phyloP scores from a whole-genome alignment of 805 yeast genomes.

The Schwanniomyces pseudopolymorphus region DNA sequence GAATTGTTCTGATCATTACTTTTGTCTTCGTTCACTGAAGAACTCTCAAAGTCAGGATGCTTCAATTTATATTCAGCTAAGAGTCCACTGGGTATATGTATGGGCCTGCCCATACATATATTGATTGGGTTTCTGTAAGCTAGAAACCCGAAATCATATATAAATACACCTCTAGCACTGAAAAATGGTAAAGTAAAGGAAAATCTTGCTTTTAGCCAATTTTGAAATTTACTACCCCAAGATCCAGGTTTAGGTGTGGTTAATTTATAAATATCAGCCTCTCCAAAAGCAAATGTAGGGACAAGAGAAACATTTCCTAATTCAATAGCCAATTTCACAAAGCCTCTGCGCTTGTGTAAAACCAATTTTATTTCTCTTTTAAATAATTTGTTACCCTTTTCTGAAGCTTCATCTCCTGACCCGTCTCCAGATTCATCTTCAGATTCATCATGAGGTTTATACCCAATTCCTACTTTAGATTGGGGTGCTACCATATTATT shows the following conservation, averaged over 20 bases:
- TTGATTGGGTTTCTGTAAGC: conserved; percentile 83
- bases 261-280: conserved; percentile 58
- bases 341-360: conserved; percentile 78
- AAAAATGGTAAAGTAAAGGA: conserved; percentile 91
- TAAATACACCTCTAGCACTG: conserved; percentile 88
- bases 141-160: conserved; percentile 86
- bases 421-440: conserved; percentile 11
- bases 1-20: conserved; percentile 6
- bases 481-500: conserved; percentile 36
- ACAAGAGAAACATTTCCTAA: conserved; percentile 77
- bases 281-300: conserved; percentile 91
- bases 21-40: neutral
- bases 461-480: conserved; percentile 37
- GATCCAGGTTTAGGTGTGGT: conserved; percentile 40
- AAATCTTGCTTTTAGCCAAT: conserved; percentile 64
- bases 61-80: conserved; percentile 28
- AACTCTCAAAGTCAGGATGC: conserved; percentile 29
- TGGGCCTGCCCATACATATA: conserved; percentile 72
- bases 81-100: conserved; percentile 49
- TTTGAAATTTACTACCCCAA: conserved; percentile 57
- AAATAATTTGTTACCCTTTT: neutral
- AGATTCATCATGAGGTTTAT: conserved; percentile 12
- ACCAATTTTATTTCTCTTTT: conserved; percentile 63
- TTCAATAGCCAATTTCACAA: conserved; percentile 81
- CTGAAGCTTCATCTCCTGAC: conserved; percentile 3